Percentiles rank a stretch among this genome's conserved stretches.
These are phyloP conservation scores for Solanum pimpinellifolium DNA, from an alignment of 257 asterid species.

Conservation along the genomic window DNA sequence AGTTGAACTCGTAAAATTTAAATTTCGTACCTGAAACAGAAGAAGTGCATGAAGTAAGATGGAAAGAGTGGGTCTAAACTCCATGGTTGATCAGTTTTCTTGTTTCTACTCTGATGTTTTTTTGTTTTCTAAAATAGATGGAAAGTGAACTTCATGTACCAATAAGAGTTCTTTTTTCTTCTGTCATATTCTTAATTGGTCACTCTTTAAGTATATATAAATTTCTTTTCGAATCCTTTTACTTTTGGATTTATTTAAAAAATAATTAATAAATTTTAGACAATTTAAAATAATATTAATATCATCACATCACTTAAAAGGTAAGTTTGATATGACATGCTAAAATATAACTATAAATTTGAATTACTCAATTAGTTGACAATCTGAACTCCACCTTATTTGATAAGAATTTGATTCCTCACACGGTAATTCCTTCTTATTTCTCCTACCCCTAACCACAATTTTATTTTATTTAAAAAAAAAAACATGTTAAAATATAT, in stretches of 20 bases:
- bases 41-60: constrained; percentile 3
- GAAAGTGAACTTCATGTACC: neutral
- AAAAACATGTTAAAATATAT: neutral
- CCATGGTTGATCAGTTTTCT: neutral
- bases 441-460: neutral
- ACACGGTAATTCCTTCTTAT: neutral
- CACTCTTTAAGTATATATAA: neutral
- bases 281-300: no score
- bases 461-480: no score
- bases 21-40: neutral
- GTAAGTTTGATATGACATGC: neutral
- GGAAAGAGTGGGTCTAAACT: neutral
- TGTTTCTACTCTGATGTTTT: neutral
- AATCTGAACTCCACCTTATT: neutral
- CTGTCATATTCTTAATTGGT: neutral
- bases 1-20: neutral
- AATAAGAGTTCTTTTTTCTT: neutral
- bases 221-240: neutral
- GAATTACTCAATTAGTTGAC: neutral
- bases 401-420: neutral
- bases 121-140: neutral
- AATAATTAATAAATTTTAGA: neutral
- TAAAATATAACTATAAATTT: no score
- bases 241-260: neutral
- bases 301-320: neutral